Conservation (phyloP, 371 early-diverging fungal genomes). For the Nematocida sp. region DNA sequence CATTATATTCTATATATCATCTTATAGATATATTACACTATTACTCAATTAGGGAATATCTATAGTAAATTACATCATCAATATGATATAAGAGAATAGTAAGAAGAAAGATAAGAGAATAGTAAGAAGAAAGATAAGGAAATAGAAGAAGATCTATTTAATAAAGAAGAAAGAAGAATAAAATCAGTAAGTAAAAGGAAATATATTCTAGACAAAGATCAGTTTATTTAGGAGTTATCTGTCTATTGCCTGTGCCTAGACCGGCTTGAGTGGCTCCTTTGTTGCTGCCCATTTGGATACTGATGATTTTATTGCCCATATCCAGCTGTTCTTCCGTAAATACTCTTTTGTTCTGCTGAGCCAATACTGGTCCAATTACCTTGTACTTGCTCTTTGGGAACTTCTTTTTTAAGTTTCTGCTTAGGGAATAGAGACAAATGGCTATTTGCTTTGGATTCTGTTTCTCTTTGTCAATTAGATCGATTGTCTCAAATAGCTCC, state of each 20-base stretch:
- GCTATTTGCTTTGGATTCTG: conserved; percentile 73
- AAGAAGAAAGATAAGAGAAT: too few relatives aligned
- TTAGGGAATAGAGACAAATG: conserved; percentile 69
- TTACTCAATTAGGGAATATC: too few relatives aligned
- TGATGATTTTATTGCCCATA: conserved; percentile 55
- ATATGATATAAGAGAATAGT: too few relatives aligned
- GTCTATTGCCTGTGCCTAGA: conserved; percentile 38
- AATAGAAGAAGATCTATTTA: too few relatives aligned
- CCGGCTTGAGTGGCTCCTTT: conserved; percentile 46
- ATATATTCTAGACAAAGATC: background rate
- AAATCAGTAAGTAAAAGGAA: background rate
- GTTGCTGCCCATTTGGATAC: conserved; percentile 52
- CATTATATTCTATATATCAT: too few relatives aligned
- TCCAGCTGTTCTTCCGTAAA: conserved; percentile 60
- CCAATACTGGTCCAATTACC: conserved; percentile 61
- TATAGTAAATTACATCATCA: too few relatives aligned
- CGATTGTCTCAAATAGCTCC: conserved; percentile 79
- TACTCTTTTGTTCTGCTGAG: conserved; percentile 42
- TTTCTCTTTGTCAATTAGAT: conserved; percentile 70
- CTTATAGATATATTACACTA: too few relatives aligned
- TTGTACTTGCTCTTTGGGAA: conserved; percentile 49
- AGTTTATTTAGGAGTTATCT: conserved; percentile 44
- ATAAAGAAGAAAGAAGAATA: background rate
- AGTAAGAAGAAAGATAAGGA: too few relatives aligned
- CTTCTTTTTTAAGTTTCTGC: conserved; percentile 70